Evolutionary conservation across 306 rosid species (phyloP).

Genomic region (Oemleria cerasiformis): DNA sequence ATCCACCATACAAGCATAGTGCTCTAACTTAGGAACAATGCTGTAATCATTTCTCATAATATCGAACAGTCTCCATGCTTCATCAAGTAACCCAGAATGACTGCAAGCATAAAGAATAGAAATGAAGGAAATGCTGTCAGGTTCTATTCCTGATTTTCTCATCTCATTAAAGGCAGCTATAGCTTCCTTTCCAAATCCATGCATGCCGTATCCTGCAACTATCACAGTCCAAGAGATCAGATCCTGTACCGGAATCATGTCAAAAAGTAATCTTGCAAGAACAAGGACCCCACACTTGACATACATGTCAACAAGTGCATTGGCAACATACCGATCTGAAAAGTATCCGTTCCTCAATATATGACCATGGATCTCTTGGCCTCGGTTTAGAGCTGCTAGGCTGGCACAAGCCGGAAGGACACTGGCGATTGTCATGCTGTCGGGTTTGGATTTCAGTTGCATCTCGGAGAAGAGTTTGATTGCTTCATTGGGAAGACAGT

Average conservation of each 20-base stretch:
- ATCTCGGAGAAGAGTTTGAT: constrained; percentile 47
- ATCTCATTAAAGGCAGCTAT: constrained; percentile 48
- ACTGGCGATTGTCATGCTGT: constrained; percentile 48
- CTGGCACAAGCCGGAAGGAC: constrained; percentile 75
- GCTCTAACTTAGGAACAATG: constrained; percentile 56
- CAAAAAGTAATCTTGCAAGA: constrained; percentile 47
- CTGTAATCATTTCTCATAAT: constrained; percentile 43
- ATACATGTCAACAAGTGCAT: constrained; percentile 74
- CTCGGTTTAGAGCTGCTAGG: constrained; percentile 62
- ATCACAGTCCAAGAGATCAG: constrained; percentile 69
- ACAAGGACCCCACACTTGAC: constrained; percentile 58
- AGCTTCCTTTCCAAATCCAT: constrained; percentile 68
- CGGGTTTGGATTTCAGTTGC: constrained; percentile 47
- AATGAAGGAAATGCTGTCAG: constrained; percentile 60
- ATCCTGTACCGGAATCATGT: constrained; percentile 49
- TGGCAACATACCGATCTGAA: constrained; percentile 42
- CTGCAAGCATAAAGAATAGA: constrained; percentile 67
- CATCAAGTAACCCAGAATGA: constrained; percentile 62
- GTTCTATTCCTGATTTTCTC: constrained; percentile 47
- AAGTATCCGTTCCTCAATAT: constrained; percentile 45
- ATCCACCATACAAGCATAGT: constrained; percentile 74
- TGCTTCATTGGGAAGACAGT: constrained; percentile 57
- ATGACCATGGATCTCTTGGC: constrained; percentile 63
- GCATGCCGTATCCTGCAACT: constrained; percentile 74
- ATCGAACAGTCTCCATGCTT: constrained; percentile 55